Conservation (phyloP, 768 basidiomycete genomes). For the Dacryopinax primogenitus region DNA sequence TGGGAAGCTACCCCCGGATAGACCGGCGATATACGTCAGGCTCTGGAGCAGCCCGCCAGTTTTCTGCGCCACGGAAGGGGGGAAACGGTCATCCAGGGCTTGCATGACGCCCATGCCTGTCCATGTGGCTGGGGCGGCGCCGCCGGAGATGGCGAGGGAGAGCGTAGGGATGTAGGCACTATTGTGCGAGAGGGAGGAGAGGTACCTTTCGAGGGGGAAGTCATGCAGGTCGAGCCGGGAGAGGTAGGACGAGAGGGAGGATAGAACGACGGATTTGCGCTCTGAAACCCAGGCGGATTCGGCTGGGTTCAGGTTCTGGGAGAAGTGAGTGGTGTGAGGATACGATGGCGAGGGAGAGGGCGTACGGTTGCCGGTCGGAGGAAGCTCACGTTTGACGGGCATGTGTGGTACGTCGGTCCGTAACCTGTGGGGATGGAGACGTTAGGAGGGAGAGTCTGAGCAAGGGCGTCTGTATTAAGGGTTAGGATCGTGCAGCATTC, state of each 20-base stretch:
- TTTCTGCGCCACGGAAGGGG: slow-evolving; percentile 25
- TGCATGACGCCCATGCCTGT: slow-evolving; percentile 23
- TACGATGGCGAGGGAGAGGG: neutral
- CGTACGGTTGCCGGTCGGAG: neutral
- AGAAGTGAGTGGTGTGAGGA: neutral
- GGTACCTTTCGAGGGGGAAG: neutral
- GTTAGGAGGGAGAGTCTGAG: too few species aligned
- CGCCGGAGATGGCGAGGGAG: slow-evolving; percentile 27
- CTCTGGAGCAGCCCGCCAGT: slow-evolving; percentile 33
- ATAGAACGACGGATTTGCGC: neutral
- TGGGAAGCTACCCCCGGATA: slow-evolving; percentile 26
- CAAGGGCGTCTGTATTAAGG: too few species aligned
- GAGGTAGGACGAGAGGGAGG: neutral
- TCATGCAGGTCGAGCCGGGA: neutral
- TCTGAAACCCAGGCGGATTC: neutral
- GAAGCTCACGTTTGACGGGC: neutral
- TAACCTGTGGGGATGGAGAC: neutral
- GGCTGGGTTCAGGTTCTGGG: neutral
- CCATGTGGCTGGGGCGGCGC: slow-evolving; percentile 28
- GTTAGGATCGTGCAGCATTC: too few species aligned
- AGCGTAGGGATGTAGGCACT: slow-evolving; percentile 23
- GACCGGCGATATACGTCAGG: slow-evolving; percentile 27
- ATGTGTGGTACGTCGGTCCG: neutral
- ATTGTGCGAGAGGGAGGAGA: neutral
- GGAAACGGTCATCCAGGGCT: slow-evolving; percentile 22